phyloP scores from a whole-genome alignment of 2,329 filamentous ascomycete genomes.

The Pseudodiploospora longispora region DNA sequence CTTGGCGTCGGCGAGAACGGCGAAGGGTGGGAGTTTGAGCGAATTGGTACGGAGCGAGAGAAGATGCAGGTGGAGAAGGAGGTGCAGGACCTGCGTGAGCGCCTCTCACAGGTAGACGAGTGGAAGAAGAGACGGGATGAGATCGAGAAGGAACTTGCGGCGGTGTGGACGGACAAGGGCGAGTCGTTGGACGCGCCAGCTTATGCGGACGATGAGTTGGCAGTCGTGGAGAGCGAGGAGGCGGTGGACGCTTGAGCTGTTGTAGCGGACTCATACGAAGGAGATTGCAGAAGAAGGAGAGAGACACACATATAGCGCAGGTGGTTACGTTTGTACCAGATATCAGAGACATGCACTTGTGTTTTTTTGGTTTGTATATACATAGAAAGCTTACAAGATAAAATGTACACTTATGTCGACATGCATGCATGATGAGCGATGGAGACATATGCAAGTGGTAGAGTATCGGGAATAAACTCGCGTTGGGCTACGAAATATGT shows the following conservation, averaged over 20 bases:
- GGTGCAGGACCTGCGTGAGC: slow-evolving; percentile 72
- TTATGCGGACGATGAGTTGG: slow-evolving; percentile 21
- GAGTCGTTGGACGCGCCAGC: slow-evolving; percentile 40
- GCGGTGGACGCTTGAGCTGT: slow-evolving; percentile 1
- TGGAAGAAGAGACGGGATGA: slow-evolving; percentile 73
- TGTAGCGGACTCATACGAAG: not conserved
- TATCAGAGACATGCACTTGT: no score
- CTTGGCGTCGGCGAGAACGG: slow-evolving; percentile 73
- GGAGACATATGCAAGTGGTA: no score
- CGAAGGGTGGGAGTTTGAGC: slow-evolving; percentile 87
- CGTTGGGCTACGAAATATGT: no score
- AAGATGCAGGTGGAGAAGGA: slow-evolving; percentile 92
- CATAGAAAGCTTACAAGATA: no score
- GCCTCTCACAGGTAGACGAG: slow-evolving; percentile 70
- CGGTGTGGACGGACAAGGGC: slow-evolving; percentile 50
- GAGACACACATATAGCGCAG: no score
- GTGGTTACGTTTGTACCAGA: no score
- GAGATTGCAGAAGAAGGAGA: no score
- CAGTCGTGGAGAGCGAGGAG: slow-evolving; percentile 1
- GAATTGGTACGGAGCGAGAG: slow-evolving; percentile 88
- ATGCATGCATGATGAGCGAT: no score
- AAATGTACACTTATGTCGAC: no score
- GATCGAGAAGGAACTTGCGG: slow-evolving; percentile 73
- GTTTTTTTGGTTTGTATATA: no score
- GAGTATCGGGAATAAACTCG: no score